Evolutionary conservation across 306 rosid species (phyloP).

Genomic region (Styphnolobium japonicum): DNA sequence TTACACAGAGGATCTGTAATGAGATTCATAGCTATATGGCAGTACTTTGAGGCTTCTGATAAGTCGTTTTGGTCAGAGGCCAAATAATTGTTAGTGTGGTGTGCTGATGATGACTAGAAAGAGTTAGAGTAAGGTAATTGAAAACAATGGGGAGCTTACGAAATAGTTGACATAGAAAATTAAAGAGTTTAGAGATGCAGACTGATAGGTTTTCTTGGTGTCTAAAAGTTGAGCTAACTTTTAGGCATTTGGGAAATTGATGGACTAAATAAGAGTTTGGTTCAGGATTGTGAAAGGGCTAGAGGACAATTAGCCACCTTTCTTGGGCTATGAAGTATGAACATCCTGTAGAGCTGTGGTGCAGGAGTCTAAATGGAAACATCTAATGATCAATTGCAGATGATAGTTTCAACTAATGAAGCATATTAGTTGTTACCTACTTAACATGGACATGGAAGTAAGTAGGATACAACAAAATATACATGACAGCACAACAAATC

Average conservation of each 20-base stretch:
- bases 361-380: background rate
- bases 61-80: background rate
- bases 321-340: background rate
- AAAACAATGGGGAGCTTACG: background rate
- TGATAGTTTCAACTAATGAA: background rate
- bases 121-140: background rate
- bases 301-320: background rate
- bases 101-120: background rate
- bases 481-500: background rate
- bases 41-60: background rate
- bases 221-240: background rate
- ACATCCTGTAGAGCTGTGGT: background rate
- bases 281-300: background rate
- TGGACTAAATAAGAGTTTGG: background rate
- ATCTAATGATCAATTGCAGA: background rate
- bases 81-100: background rate
- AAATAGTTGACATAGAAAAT: background rate
- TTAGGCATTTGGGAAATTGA: background rate
- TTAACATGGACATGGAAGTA: background rate
- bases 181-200: background rate
- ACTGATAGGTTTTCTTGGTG: background rate
- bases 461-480: background rate
- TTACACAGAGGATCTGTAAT: background rate
- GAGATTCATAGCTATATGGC: background rate
- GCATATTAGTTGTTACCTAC: background rate